Evolutionary conservation across 192 early-diverging fungal genomes (phyloP).

Genomic region (Martensiomyces pterosporus): DNA sequence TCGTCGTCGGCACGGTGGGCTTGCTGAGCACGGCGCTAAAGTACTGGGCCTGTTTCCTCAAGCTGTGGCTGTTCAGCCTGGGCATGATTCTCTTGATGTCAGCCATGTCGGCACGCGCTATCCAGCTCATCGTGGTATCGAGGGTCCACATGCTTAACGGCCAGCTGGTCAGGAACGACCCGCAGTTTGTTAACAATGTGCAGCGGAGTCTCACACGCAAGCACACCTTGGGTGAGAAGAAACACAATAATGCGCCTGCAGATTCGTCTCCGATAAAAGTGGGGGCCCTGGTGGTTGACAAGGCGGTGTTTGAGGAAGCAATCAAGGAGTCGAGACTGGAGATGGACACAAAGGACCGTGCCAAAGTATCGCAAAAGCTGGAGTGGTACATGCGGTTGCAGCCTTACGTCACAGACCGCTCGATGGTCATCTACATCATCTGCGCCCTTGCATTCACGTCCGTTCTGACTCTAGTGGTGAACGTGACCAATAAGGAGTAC

Average conservation of each 20-base stretch:
- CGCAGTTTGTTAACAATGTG: no score
- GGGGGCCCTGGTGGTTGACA: background rate
- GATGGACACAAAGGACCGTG: background rate
- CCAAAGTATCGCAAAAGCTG: conserved; percentile 13
- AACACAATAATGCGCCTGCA: background rate
- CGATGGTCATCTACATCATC: conserved; percentile 16
- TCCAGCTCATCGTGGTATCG: conserved; percentile 24
- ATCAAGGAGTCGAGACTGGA: background rate
- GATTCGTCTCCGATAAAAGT: no score
- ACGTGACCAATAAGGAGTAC: conserved; percentile 30
- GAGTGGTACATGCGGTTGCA: conserved; percentile 19
- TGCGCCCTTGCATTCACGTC: background rate
- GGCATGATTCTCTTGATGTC: conserved; percentile 25
- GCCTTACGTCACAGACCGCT: conserved; percentile 19
- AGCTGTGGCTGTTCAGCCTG: conserved; percentile 35
- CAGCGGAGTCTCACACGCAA: conserved; percentile 17
- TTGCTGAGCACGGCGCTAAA: conserved; percentile 23
- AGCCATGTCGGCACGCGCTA: conserved; percentile 31
- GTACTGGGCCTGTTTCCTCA: conserved; percentile 33
- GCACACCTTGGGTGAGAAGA: background rate
- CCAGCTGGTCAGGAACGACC: background rate
- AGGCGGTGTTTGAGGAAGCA: background rate
- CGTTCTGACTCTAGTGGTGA: conserved; percentile 15
- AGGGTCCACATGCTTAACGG: background rate
- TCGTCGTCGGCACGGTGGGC: conserved; percentile 15